Conservation (phyloP, 495 filamentous ascomycete species). For the Lineolata rhizophorae region DNA sequence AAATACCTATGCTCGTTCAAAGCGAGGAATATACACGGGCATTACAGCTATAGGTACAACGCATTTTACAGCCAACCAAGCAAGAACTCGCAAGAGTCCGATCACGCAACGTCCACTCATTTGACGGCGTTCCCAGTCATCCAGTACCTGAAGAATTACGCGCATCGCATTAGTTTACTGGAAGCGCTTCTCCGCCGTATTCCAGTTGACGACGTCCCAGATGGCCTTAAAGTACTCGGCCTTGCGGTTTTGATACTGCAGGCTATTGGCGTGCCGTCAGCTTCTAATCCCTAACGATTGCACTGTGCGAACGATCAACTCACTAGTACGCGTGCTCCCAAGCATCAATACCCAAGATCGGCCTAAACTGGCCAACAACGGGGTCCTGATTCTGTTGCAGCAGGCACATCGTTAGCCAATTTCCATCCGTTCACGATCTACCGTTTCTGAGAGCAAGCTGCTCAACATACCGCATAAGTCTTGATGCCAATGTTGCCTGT, state of each 20-base stretch:
- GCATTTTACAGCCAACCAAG: too few species aligned
- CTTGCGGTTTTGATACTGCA: constrained; percentile 98
- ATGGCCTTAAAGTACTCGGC: constrained; percentile 92
- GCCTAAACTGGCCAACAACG: constrained; percentile 65
- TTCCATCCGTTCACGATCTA: neutral
- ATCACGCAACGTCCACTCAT: too few species aligned
- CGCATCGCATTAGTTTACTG: constrained; percentile 11
- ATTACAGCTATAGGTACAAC: too few species aligned
- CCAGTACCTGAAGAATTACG: too few species aligned
- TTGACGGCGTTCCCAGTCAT: too few species aligned
- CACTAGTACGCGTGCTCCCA: constrained; percentile 84
- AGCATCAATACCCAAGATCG: constrained; percentile 84
- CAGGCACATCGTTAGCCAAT: constrained; percentile 3
- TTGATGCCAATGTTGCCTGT: constrained; percentile 51
- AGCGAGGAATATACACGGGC: too few species aligned
- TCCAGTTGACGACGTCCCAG: constrained; percentile 98
- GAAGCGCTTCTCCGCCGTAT: constrained; percentile 74
- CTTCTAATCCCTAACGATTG: too few species aligned
- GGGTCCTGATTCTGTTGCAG: constrained; percentile 65
- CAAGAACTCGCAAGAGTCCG: too few species aligned
- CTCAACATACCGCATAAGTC: constrained; percentile 40
- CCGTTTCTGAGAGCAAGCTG: too few species aligned
- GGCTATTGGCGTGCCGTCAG: constrained; percentile 31
- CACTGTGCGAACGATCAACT: constrained; percentile 15
- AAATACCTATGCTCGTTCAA: too few species aligned